Percentiles rank a stretch among this genome's conserved stretches.
Evolutionary conservation across 2,329 filamentous ascomycete genomes (phyloP).

Genomic region (Fusarium duplospermum): DNA sequence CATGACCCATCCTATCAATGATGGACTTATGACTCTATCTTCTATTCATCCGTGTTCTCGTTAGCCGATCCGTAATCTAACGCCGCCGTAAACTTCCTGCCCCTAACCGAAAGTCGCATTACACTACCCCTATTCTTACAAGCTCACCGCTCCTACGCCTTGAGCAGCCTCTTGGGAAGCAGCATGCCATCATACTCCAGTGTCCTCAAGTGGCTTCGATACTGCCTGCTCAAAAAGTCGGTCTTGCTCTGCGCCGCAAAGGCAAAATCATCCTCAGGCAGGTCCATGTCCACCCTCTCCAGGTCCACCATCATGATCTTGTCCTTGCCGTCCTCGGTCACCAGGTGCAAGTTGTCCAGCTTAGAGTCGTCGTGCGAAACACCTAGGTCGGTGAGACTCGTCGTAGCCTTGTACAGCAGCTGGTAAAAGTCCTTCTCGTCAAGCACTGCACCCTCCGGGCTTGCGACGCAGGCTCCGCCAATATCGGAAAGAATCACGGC

Average conservation of each 20-base stretch:
- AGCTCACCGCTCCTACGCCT: background rate
- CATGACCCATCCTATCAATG: no score
- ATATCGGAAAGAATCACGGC: constrained; percentile 43
- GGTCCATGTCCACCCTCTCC: constrained; percentile 21
- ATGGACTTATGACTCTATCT: no score
- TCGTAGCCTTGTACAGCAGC: constrained; percentile 1
- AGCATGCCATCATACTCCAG: background rate
- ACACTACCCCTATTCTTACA: background rate
- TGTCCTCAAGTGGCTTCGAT: background rate
- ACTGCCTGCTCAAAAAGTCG: background rate
- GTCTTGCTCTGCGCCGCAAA: background rate
- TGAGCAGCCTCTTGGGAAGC: background rate
- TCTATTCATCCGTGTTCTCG: no score
- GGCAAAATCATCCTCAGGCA: constrained; percentile 10
- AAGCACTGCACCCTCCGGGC: constrained; percentile 34
- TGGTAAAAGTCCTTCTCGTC: constrained; percentile 10
- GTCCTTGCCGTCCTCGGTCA: constrained; percentile 17
- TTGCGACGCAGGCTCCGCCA: constrained; percentile 30
- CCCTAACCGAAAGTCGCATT: no score
- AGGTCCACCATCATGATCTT: constrained; percentile 37
- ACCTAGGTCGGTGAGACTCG: constrained; percentile 23
- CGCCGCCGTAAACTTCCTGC: no score
- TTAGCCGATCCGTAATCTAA: no score
- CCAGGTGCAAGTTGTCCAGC: constrained; percentile 40
- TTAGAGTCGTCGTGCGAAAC: constrained; percentile 38